phyloP scores from a whole-genome alignment of 106 monocot genomes.

The Acanthochlamys bracteata region DNA sequence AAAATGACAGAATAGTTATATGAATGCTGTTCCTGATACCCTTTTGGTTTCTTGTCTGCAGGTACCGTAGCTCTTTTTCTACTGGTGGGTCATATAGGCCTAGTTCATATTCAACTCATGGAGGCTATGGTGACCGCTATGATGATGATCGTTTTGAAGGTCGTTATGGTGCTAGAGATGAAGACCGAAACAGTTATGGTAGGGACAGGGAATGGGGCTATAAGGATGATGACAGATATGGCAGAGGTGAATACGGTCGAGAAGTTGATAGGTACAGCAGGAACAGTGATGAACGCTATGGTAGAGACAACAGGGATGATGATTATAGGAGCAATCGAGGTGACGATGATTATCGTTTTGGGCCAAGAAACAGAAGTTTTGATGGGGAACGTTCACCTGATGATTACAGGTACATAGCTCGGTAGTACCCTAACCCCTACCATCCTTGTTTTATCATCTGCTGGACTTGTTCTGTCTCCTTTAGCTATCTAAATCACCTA shows the following conservation, averaged over 20 bases:
- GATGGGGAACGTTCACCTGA: slow-evolving; percentile 53
- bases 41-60: slow-evolving; percentile 11
- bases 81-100: slow-evolving; percentile 41
- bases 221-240: slow-evolving; percentile 70
- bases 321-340: slow-evolving; percentile 34
- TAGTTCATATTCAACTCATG: slow-evolving; percentile 36
- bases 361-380: slow-evolving; percentile 47
- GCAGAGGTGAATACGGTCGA: slow-evolving; percentile 31
- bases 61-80: slow-evolving; percentile 42
- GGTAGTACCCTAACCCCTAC: slow-evolving; percentile 25
- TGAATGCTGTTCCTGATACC: neutral
- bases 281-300: slow-evolving; percentile 47
- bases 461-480: neutral
- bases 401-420: slow-evolving; percentile 57
- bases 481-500: neutral
- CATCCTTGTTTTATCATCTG: neutral
- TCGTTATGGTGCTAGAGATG: slow-evolving; percentile 49
- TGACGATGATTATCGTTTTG: slow-evolving; percentile 45
- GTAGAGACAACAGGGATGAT: slow-evolving; percentile 45
- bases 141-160: slow-evolving; percentile 56
- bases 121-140: slow-evolving; percentile 55
- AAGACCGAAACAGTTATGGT: slow-evolving; percentile 55
- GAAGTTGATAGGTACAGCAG: slow-evolving; percentile 50
- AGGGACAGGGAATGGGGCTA: slow-evolving; percentile 56
- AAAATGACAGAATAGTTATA: neutral